Evolutionary conservation across 345 rosid genomes (phyloP).

Genomic region (Gossypium turneri): DNA sequence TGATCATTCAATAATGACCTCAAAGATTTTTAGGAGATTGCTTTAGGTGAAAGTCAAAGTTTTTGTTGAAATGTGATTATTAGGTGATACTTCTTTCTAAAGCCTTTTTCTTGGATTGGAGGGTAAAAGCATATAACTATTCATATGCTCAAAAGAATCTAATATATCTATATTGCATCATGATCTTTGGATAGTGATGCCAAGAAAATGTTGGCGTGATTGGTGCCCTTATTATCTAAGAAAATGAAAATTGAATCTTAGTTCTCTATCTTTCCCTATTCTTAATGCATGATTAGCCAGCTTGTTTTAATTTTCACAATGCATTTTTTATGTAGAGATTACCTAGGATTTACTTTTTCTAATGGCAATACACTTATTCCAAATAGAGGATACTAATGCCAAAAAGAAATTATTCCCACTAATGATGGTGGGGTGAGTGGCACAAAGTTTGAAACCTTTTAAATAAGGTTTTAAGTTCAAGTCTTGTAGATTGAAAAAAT

Average conservation of each 20-base stretch:
- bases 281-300: not conserved
- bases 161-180: not conserved
- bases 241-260: not conserved
- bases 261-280: not conserved
- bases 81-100: not conserved
- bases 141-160: not conserved
- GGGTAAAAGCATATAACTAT: not conserved
- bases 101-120: not conserved
- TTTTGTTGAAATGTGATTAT: not conserved
- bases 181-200: not conserved
- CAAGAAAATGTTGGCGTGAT: not conserved
- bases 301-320: not conserved
- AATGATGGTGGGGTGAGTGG: too few relatives aligned
- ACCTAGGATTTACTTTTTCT: not conserved
- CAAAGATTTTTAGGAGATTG: not conserved
- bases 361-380: not conserved
- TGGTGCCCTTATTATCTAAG: not conserved
- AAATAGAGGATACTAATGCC: not conserved
- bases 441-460: too few relatives aligned
- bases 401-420: not conserved
- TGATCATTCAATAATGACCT: not conserved
- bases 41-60: not conserved
- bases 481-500: too few relatives aligned
- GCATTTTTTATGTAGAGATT: not conserved
- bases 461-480: too few relatives aligned